These are phyloP conservation scores for Paecilomyces sp. DNA, from an alignment of 2,329 filamentous ascomycete species.

Conservation along the genomic window DNA sequence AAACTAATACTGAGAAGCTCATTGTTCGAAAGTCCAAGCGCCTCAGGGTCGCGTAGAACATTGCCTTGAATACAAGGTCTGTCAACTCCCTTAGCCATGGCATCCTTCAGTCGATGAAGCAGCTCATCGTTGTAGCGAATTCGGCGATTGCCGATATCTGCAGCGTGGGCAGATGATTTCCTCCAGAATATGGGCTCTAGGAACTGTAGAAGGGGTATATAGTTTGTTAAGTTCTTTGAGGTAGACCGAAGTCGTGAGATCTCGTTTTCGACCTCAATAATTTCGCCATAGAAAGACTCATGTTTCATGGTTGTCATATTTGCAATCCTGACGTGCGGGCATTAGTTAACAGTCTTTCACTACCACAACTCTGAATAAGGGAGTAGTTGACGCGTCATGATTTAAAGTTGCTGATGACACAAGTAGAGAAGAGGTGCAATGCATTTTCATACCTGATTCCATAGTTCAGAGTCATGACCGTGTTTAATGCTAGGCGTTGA, in stretches of 20 bases:
- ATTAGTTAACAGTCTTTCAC: too few relatives aligned
- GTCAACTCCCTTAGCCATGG: constrained; percentile 4
- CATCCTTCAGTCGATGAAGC: constrained; percentile 2
- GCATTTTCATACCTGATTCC: constrained; percentile 2
- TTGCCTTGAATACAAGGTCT: constrained; percentile 7
- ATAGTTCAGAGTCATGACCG: constrained; percentile 6
- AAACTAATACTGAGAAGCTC: constrained; percentile 6
- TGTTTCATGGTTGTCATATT: too few relatives aligned
- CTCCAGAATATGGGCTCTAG: constrained; percentile 2
- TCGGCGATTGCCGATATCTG: constrained; percentile 4
- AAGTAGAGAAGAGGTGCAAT: neutral
- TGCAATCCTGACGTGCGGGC: too few relatives aligned
- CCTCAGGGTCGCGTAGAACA: constrained; percentile 6
- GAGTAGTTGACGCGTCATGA: too few relatives aligned
- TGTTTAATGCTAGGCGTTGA: constrained; percentile 4
- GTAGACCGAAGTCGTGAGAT: constrained; percentile 7
- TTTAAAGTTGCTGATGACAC: neutral
- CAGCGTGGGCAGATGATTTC: neutral
- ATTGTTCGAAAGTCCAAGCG: constrained; percentile 1
- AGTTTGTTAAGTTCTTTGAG: constrained; percentile 7
- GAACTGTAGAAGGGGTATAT: constrained; percentile 8
- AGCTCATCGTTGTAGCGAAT: constrained; percentile 2
- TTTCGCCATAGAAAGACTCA: neutral
- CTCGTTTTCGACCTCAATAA: constrained; percentile 7
- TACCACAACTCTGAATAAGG: too few relatives aligned